Evolutionary conservation across 805 yeast genomes (phyloP), one percentile per base, ranked within the genome.

Genomic region (Candida pseudoglaebosa): DNA sequence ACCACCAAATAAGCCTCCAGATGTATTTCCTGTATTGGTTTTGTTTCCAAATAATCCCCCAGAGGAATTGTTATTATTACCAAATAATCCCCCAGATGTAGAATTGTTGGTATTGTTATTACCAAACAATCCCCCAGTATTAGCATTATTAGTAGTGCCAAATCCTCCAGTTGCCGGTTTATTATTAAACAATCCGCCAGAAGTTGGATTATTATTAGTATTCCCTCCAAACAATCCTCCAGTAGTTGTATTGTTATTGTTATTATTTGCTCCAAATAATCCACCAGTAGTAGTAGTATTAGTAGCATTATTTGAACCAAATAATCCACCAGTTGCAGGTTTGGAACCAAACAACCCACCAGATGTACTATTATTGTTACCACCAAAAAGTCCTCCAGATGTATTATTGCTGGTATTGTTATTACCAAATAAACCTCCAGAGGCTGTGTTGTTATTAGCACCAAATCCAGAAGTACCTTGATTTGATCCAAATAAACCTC

Each of bases 341-440:
- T 57, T 56, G 38, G 46, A 50, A 9, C 77, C 75, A 46, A 73
- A 73, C 26, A 71, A 46, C 6, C 77, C 78, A 26, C 56, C 55
- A 36, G 71, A 71, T 24, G 60, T 32, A 29, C 45, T 26, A 32
- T 38, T 44, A 36, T 37, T 45, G 14, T 35, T 48, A 39, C 61
- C 60, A 39, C 53, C 54, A 44, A 54, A 52, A 17, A 48, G 42
- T 9, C 67, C 64, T 34, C 67, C 64, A 6, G 47, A 31, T 14
- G 47, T 16, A 16, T 47, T 37, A 30, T 18, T 33, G 13, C 45
- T 36, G 16, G 42, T 42, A 38, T 43, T 43, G 36, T 37, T 40
- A 22, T 28, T 39, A 2, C 65, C 65, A 47, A 59, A 59, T 15
- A 57, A 43, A 14, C 61, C 57, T 9, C 53, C 54, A n/a, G 48